phyloP scores from a whole-genome alignment of 1,284 basidiomycete genomes.

The Peniophora sp. region DNA sequence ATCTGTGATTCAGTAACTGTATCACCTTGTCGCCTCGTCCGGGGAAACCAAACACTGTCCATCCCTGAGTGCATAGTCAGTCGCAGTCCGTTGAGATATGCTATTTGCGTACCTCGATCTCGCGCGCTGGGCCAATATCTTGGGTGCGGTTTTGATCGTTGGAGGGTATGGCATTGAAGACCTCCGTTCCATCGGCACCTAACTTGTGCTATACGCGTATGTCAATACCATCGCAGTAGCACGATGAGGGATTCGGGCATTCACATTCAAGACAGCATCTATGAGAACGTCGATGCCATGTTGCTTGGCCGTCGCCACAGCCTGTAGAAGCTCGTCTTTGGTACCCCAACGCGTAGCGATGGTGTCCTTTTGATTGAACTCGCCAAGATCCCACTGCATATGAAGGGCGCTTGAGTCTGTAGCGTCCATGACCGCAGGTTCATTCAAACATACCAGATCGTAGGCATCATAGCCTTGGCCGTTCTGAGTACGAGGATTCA shows the following conservation, averaged over 20 bases:
- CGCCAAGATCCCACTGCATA: conserved; percentile 80
- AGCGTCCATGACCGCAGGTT: not conserved
- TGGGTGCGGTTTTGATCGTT: conserved; percentile 56
- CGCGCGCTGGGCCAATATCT: conserved; percentile 49
- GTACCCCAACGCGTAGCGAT: conserved; percentile 87
- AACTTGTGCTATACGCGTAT: conserved; percentile 60
- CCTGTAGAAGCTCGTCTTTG: conserved; percentile 69
- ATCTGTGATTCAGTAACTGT: not conserved
- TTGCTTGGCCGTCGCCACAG: conserved; percentile 51
- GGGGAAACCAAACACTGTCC: conserved; percentile 83
- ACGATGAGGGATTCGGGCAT: conserved; percentile 10
- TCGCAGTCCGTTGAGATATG: too few relatives aligned
- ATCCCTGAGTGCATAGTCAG: conserved; percentile 43
- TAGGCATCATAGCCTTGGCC: conserved; percentile 78
- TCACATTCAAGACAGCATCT: conserved; percentile 73
- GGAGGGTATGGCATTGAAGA: conserved; percentile 70
- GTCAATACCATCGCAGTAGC: not conserved
- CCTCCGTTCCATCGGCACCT: conserved; percentile 78
- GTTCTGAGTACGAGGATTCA: conserved; percentile 35
- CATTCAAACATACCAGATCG: conserved; percentile 47
- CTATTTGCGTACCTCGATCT: conserved; percentile 77
- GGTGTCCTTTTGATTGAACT: conserved; percentile 85
- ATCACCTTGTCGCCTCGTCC: conserved; percentile 67
- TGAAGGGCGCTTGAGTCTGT: not conserved
- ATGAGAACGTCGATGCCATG: conserved; percentile 62